Evolutionary conservation across 192 early-diverging fungal species (phyloP).

Genomic region (Podila epigama): DNA sequence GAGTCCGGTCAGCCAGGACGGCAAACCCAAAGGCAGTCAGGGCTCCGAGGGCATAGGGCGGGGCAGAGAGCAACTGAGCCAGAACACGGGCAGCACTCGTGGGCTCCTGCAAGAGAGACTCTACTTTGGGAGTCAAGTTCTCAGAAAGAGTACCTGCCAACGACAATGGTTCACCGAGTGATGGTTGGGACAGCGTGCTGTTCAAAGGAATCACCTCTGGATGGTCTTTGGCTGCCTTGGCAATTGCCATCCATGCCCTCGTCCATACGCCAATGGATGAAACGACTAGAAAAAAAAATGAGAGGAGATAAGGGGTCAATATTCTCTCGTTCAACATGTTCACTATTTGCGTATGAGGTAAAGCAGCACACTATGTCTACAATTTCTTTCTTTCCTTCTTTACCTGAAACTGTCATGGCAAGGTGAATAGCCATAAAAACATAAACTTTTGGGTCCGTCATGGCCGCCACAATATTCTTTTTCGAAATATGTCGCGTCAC

Average conservation of each 20-base stretch:
- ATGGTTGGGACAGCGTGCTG: neutral
- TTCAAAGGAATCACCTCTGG: neutral
- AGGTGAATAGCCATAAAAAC: constrained; percentile 36
- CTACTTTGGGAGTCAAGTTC: constrained; percentile 1
- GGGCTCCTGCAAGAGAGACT: constrained; percentile 13
- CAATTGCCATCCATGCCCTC: constrained; percentile 31
- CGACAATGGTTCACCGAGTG: constrained; percentile 1
- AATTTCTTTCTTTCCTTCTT: too few relatives aligned
- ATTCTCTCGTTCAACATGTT: too few relatives aligned
- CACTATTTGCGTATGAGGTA: too few relatives aligned
- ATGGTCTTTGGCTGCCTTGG: constrained; percentile 7
- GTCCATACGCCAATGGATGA: constrained; percentile 10
- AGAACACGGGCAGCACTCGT: constrained; percentile 12
- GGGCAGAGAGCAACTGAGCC: constrained; percentile 21
- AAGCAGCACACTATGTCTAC: too few relatives aligned
- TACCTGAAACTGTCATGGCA: constrained; percentile 9
- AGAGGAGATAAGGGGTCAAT: neutral
- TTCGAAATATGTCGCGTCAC: constrained; percentile 16
- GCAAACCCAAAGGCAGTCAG: constrained; percentile 13
- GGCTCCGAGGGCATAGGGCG: constrained; percentile 13
- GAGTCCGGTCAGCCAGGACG: constrained; percentile 29
- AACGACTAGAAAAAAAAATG: constrained; percentile 10
- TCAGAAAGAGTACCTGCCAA: neutral
- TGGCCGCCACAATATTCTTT: constrained; percentile 11
- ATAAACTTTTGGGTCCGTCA: constrained; percentile 35